Base-by-base conservation (phyloP, 1,284 basidiomycete species). In the Naganishia cerealis region DNA sequence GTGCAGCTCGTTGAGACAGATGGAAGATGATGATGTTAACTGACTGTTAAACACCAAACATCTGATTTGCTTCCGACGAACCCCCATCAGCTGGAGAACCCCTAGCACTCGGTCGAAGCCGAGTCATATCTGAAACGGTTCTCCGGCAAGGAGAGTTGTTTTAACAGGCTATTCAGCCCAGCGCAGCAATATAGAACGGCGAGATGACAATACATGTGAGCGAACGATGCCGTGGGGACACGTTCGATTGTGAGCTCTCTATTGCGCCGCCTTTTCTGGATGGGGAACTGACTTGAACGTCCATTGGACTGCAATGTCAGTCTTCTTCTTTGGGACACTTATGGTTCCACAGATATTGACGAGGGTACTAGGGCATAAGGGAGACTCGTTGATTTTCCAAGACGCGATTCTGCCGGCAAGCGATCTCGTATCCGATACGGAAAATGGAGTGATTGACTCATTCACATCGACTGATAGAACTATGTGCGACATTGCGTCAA, bases 271-370 rank as follows among this genome's bases (percentile, higher is more conserved):
- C 59, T 12, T 50, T 24, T 24, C 8, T 42, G 40, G 9, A 18
- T 42, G 21, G 21, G 7, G n/a, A 21, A 24, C 46, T 50, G 46
- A 36, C 33, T 15, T 18, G 18, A 33, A 43, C 42, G 36, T 46
- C 57, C 21, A 48, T 29, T 29, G n/a, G 10, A 50, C 43, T 43
- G 38, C 57, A 6, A 15, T 38, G 79, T 24, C 82, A 68, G 89
- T 89, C 5, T 94, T 94, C 80, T 92, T 93, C 82, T 93, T 94
- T 77, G 92, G 92, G 36, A 92, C 90, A 0, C 79, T 91, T 33
- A 86, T 89, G 82, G 88, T 90, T 71, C 88, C 89, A 12, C 85
- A 84, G 61, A 86, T 91, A 72, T 80, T 90, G 46, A 83, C 80
- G 67, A 82, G 86, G 21, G 88, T 90, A 10, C 84, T 91, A 33